Percentiles rank a stretch among this genome's conserved stretches.
phyloP scores from a whole-genome alignment of 805 yeast genomes.

The Yueomyces sinensis region DNA sequence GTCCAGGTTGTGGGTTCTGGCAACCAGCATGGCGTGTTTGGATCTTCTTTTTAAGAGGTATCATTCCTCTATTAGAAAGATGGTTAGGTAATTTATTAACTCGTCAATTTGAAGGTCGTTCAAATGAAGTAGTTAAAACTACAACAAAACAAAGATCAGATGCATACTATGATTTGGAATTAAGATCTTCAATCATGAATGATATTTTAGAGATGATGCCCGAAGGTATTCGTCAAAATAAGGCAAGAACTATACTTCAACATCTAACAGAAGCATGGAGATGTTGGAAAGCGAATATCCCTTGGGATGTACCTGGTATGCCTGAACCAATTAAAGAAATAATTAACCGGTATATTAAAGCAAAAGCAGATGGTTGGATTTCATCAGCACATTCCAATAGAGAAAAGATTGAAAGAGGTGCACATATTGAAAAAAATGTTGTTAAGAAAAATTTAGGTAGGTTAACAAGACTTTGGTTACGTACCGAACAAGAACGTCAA shows the following conservation, averaged over 20 bases:
- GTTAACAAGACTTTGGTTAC: conserved; percentile 82
- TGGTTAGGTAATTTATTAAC: conserved; percentile 89
- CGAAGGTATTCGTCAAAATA: conserved; percentile 77
- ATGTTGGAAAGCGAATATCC: conserved; percentile 98
- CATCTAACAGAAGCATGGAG: conserved; percentile 98
- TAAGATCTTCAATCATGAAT: conserved; percentile 88
- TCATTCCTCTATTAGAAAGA: conserved; percentile 79
- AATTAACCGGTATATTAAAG: conserved; percentile 79
- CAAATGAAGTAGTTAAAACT: conserved; percentile 85
- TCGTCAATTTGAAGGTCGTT: conserved; percentile 92
- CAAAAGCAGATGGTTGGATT: conserved; percentile 95
- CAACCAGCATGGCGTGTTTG: conserved; percentile 98
- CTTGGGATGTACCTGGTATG: conserved; percentile 95
- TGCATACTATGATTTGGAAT: conserved; percentile 85
- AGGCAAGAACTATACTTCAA: conserved; percentile 76
- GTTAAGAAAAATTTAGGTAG: conserved; percentile 90
- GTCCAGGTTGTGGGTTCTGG: conserved; percentile 99
- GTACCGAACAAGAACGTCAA: conserved; percentile 85
- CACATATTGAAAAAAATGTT: conserved; percentile 85
- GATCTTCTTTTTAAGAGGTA: conserved; percentile 85
- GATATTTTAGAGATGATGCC: conserved; percentile 97
- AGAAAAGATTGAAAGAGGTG: conserved; percentile 80
- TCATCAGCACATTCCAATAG: conserved; percentile 87
- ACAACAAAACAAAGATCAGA: conserved; percentile 93
- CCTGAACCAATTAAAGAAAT: conserved; percentile 83